Percentiles rank a stretch among this genome's conserved stretches.
These are phyloP conservation scores for Colletotrichum gigasporum DNA, from an alignment of 2,329 filamentous ascomycete species.

Conservation along the genomic window DNA sequence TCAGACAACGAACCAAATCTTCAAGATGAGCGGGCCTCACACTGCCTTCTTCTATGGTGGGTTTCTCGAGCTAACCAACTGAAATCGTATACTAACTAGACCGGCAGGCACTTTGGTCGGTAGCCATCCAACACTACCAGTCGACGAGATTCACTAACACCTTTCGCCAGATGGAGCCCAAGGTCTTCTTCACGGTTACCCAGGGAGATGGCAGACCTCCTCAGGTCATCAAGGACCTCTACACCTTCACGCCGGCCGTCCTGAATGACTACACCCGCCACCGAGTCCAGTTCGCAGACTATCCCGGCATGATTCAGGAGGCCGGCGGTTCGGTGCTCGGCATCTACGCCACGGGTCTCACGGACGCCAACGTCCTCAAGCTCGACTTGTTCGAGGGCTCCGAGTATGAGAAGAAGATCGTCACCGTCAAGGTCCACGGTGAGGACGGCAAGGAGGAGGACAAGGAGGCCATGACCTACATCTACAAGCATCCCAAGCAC, in stretches of 20 bases:
- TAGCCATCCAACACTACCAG: not conserved
- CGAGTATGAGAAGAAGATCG: slow-evolving; percentile 71
- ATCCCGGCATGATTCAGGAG: slow-evolving; percentile 78
- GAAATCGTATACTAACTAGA: no score
- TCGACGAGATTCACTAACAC: slow-evolving; percentile 32
- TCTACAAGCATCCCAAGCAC: slow-evolving; percentile 60
- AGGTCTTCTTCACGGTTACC: slow-evolving; percentile 87
- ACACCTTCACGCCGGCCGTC: slow-evolving; percentile 77
- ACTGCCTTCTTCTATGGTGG: slow-evolving; percentile 68
- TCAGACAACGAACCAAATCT: not conserved
- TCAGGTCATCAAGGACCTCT: slow-evolving; percentile 62
- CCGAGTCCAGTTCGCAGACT: slow-evolving; percentile 76
- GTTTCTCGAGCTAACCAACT: slow-evolving; percentile 25
- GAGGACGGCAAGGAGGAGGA: slow-evolving; percentile 48
- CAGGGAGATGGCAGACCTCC: slow-evolving; percentile 66
- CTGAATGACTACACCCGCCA: slow-evolving; percentile 77
- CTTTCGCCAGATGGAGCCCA: slow-evolving; percentile 75
- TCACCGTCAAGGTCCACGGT: slow-evolving; percentile 58
- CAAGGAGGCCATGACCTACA: slow-evolving; percentile 69
- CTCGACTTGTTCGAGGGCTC: slow-evolving; percentile 85
- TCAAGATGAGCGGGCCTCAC: slow-evolving; percentile 51
- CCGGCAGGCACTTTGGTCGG: slow-evolving; percentile 50
- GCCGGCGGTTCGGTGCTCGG: slow-evolving; percentile 72
- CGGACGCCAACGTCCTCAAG: slow-evolving; percentile 76
- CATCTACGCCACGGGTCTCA: slow-evolving; percentile 80